These are phyloP conservation scores for Phaeosphaeria sp. DNA, from an alignment of 2,329 filamentous ascomycete genomes.

Conservation along the genomic window DNA sequence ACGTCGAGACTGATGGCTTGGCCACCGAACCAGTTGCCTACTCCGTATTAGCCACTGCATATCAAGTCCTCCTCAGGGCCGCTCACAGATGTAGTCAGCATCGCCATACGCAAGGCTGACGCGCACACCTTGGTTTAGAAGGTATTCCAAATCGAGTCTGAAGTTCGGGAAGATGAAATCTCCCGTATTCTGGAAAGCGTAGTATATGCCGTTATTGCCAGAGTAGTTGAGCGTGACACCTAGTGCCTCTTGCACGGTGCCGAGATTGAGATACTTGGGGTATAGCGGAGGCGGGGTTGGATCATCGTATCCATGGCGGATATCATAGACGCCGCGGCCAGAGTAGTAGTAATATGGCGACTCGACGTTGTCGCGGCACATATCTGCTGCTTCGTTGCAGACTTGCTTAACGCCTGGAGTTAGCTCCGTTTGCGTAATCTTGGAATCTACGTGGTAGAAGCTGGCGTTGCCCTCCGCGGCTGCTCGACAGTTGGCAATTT, in stretches of 20 bases:
- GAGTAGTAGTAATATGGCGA: conserved; percentile 61
- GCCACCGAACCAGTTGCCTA: conserved; percentile 49
- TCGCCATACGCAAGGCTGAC: conserved; percentile 46
- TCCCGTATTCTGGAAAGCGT: conserved; percentile 59
- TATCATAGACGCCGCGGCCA: conserved; percentile 61
- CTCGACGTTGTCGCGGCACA: conserved; percentile 65
- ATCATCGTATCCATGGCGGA: conserved; percentile 58
- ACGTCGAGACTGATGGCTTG: conserved; percentile 44
- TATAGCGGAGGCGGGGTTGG: conserved; percentile 61
- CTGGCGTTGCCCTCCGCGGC: conserved; percentile 45
- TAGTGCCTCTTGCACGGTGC: conserved; percentile 63
- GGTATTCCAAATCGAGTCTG: conserved; percentile 50
- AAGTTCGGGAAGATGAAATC: conserved; percentile 67
- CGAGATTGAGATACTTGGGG: conserved; percentile 66
- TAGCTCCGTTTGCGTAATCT: conserved; percentile 34
- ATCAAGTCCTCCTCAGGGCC: not conserved
- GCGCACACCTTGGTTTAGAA: conserved; percentile 48
- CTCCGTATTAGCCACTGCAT: conserved; percentile 3
- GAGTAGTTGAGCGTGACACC: conserved; percentile 69
- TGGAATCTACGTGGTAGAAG: conserved; percentile 24
- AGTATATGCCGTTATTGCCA: conserved; percentile 57
- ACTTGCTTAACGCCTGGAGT: conserved; percentile 38
- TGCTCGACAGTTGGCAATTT: conserved; percentile 60
- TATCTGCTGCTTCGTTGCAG: conserved; percentile 62
- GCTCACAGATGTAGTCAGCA: conserved; percentile 49